Percentiles rank a stretch among this genome's conserved stretches.
These are phyloP conservation scores for Articulospora tetracladia DNA, from an alignment of 495 filamentous ascomycete genomes.

Conservation along the genomic window DNA sequence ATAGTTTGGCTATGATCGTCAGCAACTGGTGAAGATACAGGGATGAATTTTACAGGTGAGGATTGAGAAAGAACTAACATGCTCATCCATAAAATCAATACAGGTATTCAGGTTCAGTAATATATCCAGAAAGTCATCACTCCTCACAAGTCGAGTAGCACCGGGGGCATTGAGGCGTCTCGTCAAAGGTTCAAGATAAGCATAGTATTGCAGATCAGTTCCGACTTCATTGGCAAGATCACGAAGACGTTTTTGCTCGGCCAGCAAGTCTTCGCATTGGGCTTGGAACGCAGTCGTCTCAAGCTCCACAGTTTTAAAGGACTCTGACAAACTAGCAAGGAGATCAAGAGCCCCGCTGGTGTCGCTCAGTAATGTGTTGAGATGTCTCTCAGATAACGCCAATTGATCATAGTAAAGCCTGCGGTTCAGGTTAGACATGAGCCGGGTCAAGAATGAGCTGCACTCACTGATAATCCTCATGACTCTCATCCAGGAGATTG, in stretches of 20 bases:
- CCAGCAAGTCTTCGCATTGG: slow-evolving; percentile 81
- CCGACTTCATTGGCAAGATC: slow-evolving; percentile 76
- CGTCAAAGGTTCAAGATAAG: slow-evolving; percentile 86
- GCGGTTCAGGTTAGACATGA: slow-evolving; percentile 4
- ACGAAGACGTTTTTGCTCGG: slow-evolving; percentile 72
- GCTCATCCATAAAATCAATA: slow-evolving; percentile 80
- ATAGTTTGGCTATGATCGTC: slow-evolving; percentile 61
- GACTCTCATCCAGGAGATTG: slow-evolving; percentile 71
- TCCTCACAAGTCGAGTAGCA: slow-evolving; percentile 75
- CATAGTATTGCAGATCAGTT: slow-evolving; percentile 84
- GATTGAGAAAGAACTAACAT: slow-evolving; percentile 50
- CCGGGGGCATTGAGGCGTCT: slow-evolving; percentile 88
- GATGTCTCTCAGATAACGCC: slow-evolving; percentile 69
- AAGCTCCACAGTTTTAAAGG: slow-evolving; percentile 79
- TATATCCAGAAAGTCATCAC: slow-evolving; percentile 80
- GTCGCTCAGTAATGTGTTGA: slow-evolving; percentile 73
- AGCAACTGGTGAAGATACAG: slow-evolving; percentile 6
- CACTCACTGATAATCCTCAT: slow-evolving; percentile 78
- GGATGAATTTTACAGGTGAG: not conserved
- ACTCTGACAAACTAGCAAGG: slow-evolving; percentile 70
- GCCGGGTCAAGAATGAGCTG: not conserved
- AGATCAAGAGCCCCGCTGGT: slow-evolving; percentile 69
- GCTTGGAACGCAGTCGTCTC: slow-evolving; percentile 89
- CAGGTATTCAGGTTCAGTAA: slow-evolving; percentile 80
- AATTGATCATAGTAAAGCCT: slow-evolving; percentile 79